Evolutionary conservation across 1,284 basidiomycete genomes (phyloP).

Genomic region (Boletus mariae): DNA sequence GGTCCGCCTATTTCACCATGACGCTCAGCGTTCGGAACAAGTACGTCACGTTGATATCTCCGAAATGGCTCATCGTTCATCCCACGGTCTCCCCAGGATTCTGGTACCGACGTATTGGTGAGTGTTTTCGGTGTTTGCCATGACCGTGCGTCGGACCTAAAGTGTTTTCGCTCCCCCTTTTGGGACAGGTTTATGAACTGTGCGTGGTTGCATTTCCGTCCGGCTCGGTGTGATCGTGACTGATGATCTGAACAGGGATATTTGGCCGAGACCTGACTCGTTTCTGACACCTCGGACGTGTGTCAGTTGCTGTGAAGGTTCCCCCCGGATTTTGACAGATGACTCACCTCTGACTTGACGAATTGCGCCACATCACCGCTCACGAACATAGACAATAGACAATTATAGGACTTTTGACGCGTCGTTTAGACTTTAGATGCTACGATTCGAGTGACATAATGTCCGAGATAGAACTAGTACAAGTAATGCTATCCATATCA

Average conservation of each 20-base stretch:
- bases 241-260: conserved; percentile 49
- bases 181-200: conserved; percentile 22
- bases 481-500: conserved; percentile 19
- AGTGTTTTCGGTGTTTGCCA: conserved; percentile 26
- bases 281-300: conserved; percentile 44
- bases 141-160: conserved; percentile 15
- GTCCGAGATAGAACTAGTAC: background rate
- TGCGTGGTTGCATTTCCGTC: conserved; percentile 15
- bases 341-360: background rate
- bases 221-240: conserved; percentile 9
- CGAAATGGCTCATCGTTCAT: background rate
- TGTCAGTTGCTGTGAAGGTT: background rate
- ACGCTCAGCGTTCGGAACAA: conserved; percentile 76
- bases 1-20: conserved; percentile 78
- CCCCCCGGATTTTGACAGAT: background rate
- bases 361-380: background rate
- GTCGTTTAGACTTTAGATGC: background rate
- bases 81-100: conserved; percentile 39
- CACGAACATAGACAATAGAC: background rate
- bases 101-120: conserved; percentile 71
- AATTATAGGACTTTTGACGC: background rate
- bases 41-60: conserved; percentile 34
- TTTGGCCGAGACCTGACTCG: conserved; percentile 80
- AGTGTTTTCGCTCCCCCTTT: background rate
- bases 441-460: background rate